A percentile compares a stretch with the other conserved stretches of the same genome.
Conservation (phyloP, 139 green algal species). For the Klebsormidium nitens region DNA sequence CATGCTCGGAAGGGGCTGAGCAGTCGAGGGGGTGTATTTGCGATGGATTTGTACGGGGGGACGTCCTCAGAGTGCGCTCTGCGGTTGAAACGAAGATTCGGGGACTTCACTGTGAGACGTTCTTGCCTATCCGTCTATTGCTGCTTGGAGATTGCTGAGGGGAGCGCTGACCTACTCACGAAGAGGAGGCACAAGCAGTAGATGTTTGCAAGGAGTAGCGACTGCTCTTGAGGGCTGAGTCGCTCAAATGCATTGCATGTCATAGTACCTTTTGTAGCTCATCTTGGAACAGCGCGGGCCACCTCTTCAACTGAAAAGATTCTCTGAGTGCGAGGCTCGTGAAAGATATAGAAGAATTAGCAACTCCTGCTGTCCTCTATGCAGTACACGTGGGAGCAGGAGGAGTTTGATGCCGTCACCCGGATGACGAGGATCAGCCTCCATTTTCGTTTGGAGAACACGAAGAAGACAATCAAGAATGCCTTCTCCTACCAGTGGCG, state of each 20-base stretch:
- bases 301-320: too few relatives aligned
- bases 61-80: constrained; percentile 20
- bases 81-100: constrained; percentile 16
- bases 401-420: constrained; percentile 18
- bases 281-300: too few relatives aligned
- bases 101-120: constrained; percentile 32
- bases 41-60: constrained; percentile 34
- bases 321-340: too few relatives aligned
- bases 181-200: too few relatives aligned
- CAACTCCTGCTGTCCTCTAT: too few relatives aligned
- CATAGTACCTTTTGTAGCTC: too few relatives aligned
- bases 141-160: too few relatives aligned
- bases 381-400: constrained; percentile 41
- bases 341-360: too few relatives aligned
- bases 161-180: too few relatives aligned
- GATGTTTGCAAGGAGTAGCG: too few relatives aligned
- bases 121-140: not conserved
- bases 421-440: constrained; percentile 25
- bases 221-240: too few relatives aligned
- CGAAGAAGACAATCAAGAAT: constrained; percentile 5
- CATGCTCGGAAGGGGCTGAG: not conserved
- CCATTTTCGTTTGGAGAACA: constrained; percentile 16
- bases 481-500: constrained; percentile 32
- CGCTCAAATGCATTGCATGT: too few relatives aligned
- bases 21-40: constrained; percentile 28